A percentile compares a stretch with the other conserved stretches of the same genome.
phyloP scores from a whole-genome alignment of 768 basidiomycete species.

The Trametopsis cervina region DNA sequence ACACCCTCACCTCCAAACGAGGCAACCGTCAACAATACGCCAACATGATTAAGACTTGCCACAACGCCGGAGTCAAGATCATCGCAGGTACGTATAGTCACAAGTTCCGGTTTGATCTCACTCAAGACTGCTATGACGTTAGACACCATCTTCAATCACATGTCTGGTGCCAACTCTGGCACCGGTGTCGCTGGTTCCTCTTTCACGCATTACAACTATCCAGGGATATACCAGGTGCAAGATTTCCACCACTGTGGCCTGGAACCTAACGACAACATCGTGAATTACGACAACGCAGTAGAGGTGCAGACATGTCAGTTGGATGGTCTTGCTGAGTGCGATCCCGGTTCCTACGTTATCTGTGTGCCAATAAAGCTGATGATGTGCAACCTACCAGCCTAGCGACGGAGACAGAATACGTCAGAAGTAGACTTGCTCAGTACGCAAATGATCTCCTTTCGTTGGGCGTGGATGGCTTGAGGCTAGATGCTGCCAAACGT shows the following conservation, averaged over 20 bases:
- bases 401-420: constrained; percentile 55
- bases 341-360: too few relatives aligned
- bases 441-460: constrained; percentile 57
- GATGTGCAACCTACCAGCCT: constrained; percentile 44
- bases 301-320: constrained; percentile 44
- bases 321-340: constrained; percentile 33
- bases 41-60: constrained; percentile 33
- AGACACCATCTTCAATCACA: constrained; percentile 62
- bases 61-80: constrained; percentile 31
- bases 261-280: constrained; percentile 44
- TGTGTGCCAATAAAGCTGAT: too few relatives aligned
- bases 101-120: neutral
- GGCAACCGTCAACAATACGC: constrained; percentile 47
- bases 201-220: constrained; percentile 44
- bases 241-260: constrained; percentile 64
- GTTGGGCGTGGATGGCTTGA: constrained; percentile 55
- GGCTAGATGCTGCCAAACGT: constrained; percentile 65
- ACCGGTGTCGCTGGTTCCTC: constrained; percentile 41
- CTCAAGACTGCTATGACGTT: neutral
- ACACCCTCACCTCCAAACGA: constrained; percentile 58
- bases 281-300: constrained; percentile 41
- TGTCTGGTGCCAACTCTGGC: constrained; percentile 45
- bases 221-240: constrained; percentile 22
- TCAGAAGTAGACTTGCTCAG: constrained; percentile 43
- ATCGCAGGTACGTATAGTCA: constrained; percentile 27